Evolutionary conservation across 805 yeast species (phyloP).

Genomic region (Yamadazyma takamatsuzukensis): DNA sequence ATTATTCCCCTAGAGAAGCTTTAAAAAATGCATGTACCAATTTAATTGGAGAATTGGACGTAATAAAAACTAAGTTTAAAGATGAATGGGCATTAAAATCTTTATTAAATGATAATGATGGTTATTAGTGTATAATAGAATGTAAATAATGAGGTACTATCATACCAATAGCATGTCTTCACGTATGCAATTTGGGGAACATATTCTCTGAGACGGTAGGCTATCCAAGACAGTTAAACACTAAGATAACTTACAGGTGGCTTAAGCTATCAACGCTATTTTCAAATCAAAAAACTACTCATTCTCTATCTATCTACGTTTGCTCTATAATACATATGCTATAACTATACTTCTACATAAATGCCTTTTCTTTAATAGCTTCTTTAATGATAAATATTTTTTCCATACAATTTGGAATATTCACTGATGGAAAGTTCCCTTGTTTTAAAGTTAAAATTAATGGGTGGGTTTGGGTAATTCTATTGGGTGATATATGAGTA

Average conservation of each 20-base stretch:
- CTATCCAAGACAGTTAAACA: too few relatives aligned
- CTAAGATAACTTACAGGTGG: too few relatives aligned
- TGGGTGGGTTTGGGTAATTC: conserved; percentile 66
- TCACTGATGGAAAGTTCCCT: conserved; percentile 38
- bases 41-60: conserved; percentile 73
- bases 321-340: conserved; percentile 7
- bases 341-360: conserved; percentile 3
- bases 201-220: too few relatives aligned
- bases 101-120: conserved; percentile 43
- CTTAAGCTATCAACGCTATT: too few relatives aligned
- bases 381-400: conserved; percentile 52
- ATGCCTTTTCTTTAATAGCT: conserved; percentile 48
- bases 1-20: conserved; percentile 87
- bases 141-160: too few relatives aligned
- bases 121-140: conserved; percentile 2
- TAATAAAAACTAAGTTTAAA: conserved; percentile 72
- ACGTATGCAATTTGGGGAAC: too few relatives aligned
- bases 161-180: too few relatives aligned
- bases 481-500: conserved; percentile 77
- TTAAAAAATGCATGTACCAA: conserved; percentile 84
- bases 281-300: too few relatives aligned
- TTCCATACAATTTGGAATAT: conserved; percentile 40
- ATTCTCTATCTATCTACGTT: too few relatives aligned
- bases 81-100: conserved; percentile 93
- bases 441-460: conserved; percentile 41